phyloP scores from a whole-genome alignment of 2,329 filamentous ascomycete genomes.

The Neoascochyta sp. region DNA sequence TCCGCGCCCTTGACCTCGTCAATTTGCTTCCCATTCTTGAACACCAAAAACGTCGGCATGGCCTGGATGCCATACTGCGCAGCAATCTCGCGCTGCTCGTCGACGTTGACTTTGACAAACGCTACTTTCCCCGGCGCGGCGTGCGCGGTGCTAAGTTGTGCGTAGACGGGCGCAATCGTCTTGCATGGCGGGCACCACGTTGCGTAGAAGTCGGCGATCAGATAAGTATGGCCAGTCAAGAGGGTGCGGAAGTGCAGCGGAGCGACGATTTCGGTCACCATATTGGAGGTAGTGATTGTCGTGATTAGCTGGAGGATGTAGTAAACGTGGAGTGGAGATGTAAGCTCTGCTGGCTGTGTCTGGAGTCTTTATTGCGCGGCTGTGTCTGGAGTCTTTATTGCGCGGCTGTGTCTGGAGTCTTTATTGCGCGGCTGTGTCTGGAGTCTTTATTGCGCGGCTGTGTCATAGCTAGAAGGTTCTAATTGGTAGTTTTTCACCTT shows the following conservation, averaged over 20 bases:
- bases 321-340: background rate
- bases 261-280: constrained; percentile 33
- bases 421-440: no score
- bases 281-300: constrained; percentile 7
- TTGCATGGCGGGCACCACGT: constrained; percentile 58
- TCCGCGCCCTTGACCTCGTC: constrained; percentile 32
- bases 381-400: no score
- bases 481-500: no score
- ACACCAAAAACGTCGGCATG: constrained; percentile 35
- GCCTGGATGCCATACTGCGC: constrained; percentile 50
- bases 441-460: no score
- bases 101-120: constrained; percentile 56
- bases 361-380: no score
- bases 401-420: no score
- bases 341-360: constrained; percentile 1
- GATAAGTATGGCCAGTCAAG: constrained; percentile 33
- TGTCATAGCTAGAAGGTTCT: no score
- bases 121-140: constrained; percentile 43
- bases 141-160: constrained; percentile 50
- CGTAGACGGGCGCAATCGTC: constrained; percentile 51
- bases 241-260: constrained; percentile 36
- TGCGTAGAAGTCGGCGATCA: constrained; percentile 52
- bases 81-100: constrained; percentile 49
- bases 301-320: background rate
- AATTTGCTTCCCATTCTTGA: constrained; percentile 30